These are phyloP conservation scores for Boletus tomentosulus DNA, from an alignment of 768 basidiomycete species.

Conservation along the genomic window DNA sequence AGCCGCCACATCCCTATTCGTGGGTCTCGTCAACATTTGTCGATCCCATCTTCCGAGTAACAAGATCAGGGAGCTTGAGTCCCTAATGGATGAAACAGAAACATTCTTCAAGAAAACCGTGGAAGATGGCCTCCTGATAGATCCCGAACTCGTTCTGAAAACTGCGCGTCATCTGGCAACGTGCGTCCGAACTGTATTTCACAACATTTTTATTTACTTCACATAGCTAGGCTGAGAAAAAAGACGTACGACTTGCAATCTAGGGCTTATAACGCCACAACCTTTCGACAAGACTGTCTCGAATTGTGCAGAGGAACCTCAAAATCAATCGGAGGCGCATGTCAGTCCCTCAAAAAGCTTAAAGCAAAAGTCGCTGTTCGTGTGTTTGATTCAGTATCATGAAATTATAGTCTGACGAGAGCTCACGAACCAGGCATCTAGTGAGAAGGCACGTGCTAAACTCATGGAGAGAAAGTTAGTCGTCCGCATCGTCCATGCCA, in stretches of 20 bases:
- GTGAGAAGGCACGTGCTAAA: not conserved
- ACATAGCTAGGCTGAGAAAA: not conserved
- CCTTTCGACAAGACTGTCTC: not conserved
- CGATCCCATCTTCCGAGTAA: conserved; percentile 3
- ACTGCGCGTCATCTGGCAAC: not conserved
- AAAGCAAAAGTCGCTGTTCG: conserved; percentile 4
- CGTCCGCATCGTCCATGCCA: not conserved
- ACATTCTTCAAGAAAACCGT: not conserved
- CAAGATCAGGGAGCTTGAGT: conserved; percentile 6
- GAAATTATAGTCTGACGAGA: not conserved
- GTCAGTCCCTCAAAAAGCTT: not conserved
- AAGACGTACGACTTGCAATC: not conserved
- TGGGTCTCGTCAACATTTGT: not conserved
- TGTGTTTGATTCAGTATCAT: not conserved
- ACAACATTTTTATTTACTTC: not conserved
- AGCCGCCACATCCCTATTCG: not conserved
- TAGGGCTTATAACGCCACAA: not conserved
- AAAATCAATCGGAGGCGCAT: not conserved
- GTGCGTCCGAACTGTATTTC: not conserved
- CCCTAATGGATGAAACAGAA: conserved; percentile 1
- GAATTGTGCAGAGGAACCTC: conserved; percentile 4
- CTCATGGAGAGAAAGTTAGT: not conserved
- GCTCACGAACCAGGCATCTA: not conserved
- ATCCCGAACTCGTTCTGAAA: not conserved
- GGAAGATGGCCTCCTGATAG: conserved; percentile 7